These are phyloP conservation scores for Spathaspora sp. DNA, from an alignment of 805 yeast genomes.

Conservation along the genomic window DNA sequence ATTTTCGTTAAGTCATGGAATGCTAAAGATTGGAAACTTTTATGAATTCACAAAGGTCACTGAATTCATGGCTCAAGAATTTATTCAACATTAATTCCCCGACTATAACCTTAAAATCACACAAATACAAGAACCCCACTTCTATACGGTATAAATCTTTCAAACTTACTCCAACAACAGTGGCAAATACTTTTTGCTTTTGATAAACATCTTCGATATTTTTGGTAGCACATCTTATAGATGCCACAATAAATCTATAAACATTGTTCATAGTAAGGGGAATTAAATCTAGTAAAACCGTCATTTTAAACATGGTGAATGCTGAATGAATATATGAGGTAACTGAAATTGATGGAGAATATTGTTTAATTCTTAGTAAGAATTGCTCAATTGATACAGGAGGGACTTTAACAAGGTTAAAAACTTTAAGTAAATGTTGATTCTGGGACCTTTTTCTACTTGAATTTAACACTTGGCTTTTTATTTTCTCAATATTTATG, in stretches of 20 bases:
- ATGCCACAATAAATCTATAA: constrained; percentile 37
- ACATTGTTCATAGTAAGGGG: constrained; percentile 30
- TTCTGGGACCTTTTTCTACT: constrained; percentile 18
- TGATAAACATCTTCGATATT: constrained; percentile 40
- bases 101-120: constrained; percentile 35
- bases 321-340: constrained; percentile 39
- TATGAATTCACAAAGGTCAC: constrained; percentile 24
- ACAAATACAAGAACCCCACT: constrained; percentile 36
- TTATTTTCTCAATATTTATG: constrained; percentile 15
- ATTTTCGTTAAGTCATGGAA: neutral
- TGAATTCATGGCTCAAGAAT: constrained; percentile 26
- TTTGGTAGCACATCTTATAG: constrained; percentile 40
- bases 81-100: constrained; percentile 31
- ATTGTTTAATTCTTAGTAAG: constrained; percentile 33
- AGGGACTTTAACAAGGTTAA: constrained; percentile 33
- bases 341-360: constrained; percentile 37
- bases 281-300: constrained; percentile 29
- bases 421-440: constrained; percentile 25
- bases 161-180: constrained; percentile 39
- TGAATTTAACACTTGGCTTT: constrained; percentile 17
- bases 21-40: neutral
- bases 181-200: constrained; percentile 37
- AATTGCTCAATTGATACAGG: constrained; percentile 31
- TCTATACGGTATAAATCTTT: constrained; percentile 36
- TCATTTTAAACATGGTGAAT: constrained; percentile 31